These are phyloP conservation scores for Rauvolfia tetraphylla DNA, from an alignment of 257 asterid genomes.

Conservation along the genomic window DNA sequence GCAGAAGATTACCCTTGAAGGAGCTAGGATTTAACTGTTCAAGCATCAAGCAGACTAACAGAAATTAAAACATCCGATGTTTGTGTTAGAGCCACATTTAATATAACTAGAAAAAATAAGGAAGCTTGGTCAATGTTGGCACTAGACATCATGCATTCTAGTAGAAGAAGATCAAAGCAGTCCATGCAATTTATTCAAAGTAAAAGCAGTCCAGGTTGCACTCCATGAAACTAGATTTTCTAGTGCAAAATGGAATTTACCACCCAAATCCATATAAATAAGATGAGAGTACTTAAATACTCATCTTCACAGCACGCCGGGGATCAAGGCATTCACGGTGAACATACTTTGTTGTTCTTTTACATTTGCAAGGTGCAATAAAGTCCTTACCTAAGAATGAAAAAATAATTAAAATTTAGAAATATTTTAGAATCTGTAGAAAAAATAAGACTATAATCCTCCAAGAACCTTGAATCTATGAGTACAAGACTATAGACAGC, in stretches of 20 bases:
- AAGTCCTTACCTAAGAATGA: constrained; percentile 83
- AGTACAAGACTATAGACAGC: not conserved
- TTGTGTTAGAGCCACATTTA: not conserved
- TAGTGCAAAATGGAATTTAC: not conserved
- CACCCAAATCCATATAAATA: not conserved
- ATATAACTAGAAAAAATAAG: not conserved
- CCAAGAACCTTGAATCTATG: not conserved
- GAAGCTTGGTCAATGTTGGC: not conserved
- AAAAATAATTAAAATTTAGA: constrained; percentile 12
- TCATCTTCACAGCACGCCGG: constrained; percentile 94
- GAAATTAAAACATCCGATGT: not conserved
- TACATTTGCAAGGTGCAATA: constrained; percentile 96
- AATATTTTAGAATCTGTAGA: not conserved
- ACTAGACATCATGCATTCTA: not conserved
- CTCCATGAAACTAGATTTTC: not conserved
- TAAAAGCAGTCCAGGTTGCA: not conserved
- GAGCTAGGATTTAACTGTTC: not conserved
- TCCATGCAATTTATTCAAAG: not conserved
- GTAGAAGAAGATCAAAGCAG: not conserved
- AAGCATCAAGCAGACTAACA: constrained; percentile 7
- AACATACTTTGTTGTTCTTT: constrained; percentile 84
- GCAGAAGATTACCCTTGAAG: not conserved
- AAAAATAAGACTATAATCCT: not conserved
- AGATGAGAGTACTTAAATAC: not conserved
- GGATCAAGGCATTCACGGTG: constrained; percentile 93